Evolutionary conservation across 805 yeast species (phyloP).

Genomic region (Cyberlindnera amylophila): DNA sequence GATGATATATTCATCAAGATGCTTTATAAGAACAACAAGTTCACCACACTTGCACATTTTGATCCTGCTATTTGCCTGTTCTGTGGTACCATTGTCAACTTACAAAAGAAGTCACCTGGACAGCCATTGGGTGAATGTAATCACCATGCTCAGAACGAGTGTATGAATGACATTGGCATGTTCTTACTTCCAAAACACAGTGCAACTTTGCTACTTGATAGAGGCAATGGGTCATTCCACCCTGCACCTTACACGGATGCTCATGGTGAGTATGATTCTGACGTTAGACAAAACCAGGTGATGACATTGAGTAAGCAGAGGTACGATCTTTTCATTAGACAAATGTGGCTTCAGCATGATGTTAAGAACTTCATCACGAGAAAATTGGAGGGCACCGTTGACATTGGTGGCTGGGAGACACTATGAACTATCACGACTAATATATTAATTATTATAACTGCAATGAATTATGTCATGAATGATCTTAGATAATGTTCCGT

Average conservation of each 20-base stretch:
- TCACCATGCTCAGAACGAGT: slow-evolving; percentile 59
- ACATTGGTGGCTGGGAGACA: slow-evolving; percentile 96
- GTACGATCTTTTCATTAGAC: slow-evolving; percentile 62
- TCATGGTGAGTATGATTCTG: slow-evolving; percentile 83
- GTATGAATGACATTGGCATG: slow-evolving; percentile 65
- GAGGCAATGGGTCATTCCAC: slow-evolving; percentile 78
- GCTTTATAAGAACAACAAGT: slow-evolving; percentile 41
- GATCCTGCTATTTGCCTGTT: slow-evolving; percentile 87
- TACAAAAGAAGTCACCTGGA: slow-evolving; percentile 60
- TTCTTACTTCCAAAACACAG: slow-evolving; percentile 70
- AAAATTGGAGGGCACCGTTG: slow-evolving; percentile 71
- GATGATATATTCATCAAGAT: slow-evolving; percentile 65
- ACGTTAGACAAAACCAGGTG: slow-evolving; percentile 66
- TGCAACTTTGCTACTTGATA: slow-evolving; percentile 57
- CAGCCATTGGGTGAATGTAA: slow-evolving; percentile 73
- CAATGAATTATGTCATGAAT: too few species aligned
- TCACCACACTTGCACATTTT: slow-evolving; percentile 36
- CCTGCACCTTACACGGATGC: slow-evolving; percentile 81
- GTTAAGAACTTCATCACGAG: slow-evolving; percentile 75
- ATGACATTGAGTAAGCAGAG: slow-evolving; percentile 57
- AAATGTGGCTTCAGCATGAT: slow-evolving; percentile 76
- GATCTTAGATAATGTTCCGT: too few species aligned
- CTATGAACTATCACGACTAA: slow-evolving; percentile 33
- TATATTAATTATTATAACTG: background rate
- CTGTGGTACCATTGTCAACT: slow-evolving; percentile 66